phyloP scores from a whole-genome alignment of 2,329 filamentous ascomycete genomes.

The Sclerotiophoma versabilis region DNA sequence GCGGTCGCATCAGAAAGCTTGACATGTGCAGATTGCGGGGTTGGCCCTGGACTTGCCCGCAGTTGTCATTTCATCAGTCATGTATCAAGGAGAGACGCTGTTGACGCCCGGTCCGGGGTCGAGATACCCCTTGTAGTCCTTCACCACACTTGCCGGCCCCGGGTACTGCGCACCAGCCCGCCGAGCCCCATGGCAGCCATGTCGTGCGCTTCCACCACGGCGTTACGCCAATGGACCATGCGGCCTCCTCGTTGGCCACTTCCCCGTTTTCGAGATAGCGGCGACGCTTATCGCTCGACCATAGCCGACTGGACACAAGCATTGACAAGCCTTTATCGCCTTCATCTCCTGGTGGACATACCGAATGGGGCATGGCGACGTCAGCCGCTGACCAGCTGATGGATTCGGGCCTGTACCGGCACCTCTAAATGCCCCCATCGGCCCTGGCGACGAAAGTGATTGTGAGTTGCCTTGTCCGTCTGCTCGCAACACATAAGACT shows the following conservation, averaged over 20 bases:
- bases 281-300: conserved; percentile 2
- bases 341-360: conserved; percentile 15
- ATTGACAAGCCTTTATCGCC: conserved; percentile 17
- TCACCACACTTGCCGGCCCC: not conserved
- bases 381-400: conserved; percentile 6
- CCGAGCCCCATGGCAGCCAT: not conserved
- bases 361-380: conserved; percentile 15
- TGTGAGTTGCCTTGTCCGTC: not conserved
- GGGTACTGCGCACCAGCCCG: not conserved
- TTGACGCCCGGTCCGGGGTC: conserved; percentile 13
- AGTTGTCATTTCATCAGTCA: conserved; percentile 16
- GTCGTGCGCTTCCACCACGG: conserved; percentile 2
- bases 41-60: conserved; percentile 5
- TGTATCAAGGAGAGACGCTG: conserved; percentile 15
- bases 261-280: conserved; percentile 4
- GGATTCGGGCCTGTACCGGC: conserved; percentile 4
- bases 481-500: conserved; percentile 1
- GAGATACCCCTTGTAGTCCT: conserved; percentile 5
- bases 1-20: conserved; percentile 13
- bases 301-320: conserved; percentile 13
- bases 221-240: not conserved
- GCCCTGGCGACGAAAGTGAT: not conserved
- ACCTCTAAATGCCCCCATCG: conserved; percentile 4
- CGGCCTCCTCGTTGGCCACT: conserved; percentile 5
- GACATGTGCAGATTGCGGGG: conserved; percentile 8